phyloP scores from a whole-genome alignment of 352 stramenopile genomes.

The Globisporangium cederbergense region DNA sequence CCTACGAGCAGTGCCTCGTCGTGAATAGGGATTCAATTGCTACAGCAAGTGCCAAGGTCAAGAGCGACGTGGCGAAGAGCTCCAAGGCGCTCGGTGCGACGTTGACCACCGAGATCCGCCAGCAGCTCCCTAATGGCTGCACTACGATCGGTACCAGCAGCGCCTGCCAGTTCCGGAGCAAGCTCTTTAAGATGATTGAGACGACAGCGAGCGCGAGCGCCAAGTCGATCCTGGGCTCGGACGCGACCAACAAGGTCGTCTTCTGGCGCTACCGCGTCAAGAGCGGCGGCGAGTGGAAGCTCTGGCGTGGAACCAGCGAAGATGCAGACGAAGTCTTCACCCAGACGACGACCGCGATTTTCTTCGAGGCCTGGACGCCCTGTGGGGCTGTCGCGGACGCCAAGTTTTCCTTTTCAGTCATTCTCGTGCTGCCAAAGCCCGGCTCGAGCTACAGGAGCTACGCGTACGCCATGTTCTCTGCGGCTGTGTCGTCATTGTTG shows the following conservation, averaged over 20 bases:
- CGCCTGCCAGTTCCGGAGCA: constrained; percentile 30
- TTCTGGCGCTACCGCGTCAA: constrained; percentile 64
- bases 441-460: constrained; percentile 3
- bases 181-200: constrained; percentile 38
- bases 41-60: constrained; percentile 26
- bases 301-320: constrained; percentile 26
- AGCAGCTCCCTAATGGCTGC: constrained; percentile 33
- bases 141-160: constrained; percentile 26
- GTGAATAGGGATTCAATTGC: constrained; percentile 42
- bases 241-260: constrained; percentile 36
- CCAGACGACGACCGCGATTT: constrained; percentile 36
- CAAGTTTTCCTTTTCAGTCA: constrained; percentile 37
- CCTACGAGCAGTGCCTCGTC: constrained; percentile 52
- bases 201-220: constrained; percentile 25
- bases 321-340: constrained; percentile 27
- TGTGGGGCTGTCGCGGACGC: constrained; percentile 33
- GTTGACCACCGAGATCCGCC: constrained; percentile 54
- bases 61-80: constrained; percentile 15
- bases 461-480: constrained; percentile 6
- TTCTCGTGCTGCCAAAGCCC: constrained; percentile 51
- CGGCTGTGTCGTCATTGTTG: neutral
- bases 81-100: constrained; percentile 42
- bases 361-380: constrained; percentile 52
- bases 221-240: constrained; percentile 4
- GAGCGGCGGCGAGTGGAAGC: constrained; percentile 31